Evolutionary conservation across 352 stramenopile genomes (phyloP).

Genomic region (Globisporangium emineosum): DNA sequence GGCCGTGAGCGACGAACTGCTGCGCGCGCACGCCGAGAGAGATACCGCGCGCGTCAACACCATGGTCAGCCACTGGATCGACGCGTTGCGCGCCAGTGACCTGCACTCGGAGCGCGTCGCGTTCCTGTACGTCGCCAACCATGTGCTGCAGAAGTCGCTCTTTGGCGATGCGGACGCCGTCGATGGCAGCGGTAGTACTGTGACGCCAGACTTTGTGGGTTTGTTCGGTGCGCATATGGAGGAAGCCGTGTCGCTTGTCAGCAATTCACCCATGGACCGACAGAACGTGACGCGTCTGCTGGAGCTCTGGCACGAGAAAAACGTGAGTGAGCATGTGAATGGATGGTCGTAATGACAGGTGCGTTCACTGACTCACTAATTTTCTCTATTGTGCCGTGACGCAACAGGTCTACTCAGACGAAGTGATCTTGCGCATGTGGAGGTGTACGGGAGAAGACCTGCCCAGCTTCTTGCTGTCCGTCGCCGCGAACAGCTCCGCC

Average conservation of each 20-base stretch:
- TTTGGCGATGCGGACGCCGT: constrained; percentile 22
- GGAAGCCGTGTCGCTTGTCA: constrained; percentile 76
- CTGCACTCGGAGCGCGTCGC: constrained; percentile 78
- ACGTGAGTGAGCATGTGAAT: constrained; percentile 21
- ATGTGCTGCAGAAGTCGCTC: constrained; percentile 76
- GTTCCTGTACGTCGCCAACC: constrained; percentile 83
- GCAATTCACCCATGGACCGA: constrained; percentile 81
- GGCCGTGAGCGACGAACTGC: constrained; percentile 72
- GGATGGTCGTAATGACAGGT: neutral
- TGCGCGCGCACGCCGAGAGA: constrained; percentile 38
- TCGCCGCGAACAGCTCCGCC: constrained; percentile 3
- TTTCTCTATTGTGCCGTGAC: neutral
- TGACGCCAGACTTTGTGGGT: constrained; percentile 23
- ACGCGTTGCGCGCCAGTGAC: constrained; percentile 61
- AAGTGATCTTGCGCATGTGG: constrained; percentile 72
- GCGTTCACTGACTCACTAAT: neutral
- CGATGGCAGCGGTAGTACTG: neutral
- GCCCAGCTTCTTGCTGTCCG: constrained; percentile 40
- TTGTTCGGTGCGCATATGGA: constrained; percentile 46
- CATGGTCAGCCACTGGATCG: constrained; percentile 70
- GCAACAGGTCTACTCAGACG: constrained; percentile 39
- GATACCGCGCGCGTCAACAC: constrained; percentile 28
- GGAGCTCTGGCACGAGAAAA: constrained; percentile 78
- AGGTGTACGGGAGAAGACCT: constrained; percentile 73
- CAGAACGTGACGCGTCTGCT: constrained; percentile 71